These are phyloP conservation scores for Plenodomus tracheiphilus DNA, from an alignment of 2,329 filamentous ascomycete genomes.

Conservation along the genomic window DNA sequence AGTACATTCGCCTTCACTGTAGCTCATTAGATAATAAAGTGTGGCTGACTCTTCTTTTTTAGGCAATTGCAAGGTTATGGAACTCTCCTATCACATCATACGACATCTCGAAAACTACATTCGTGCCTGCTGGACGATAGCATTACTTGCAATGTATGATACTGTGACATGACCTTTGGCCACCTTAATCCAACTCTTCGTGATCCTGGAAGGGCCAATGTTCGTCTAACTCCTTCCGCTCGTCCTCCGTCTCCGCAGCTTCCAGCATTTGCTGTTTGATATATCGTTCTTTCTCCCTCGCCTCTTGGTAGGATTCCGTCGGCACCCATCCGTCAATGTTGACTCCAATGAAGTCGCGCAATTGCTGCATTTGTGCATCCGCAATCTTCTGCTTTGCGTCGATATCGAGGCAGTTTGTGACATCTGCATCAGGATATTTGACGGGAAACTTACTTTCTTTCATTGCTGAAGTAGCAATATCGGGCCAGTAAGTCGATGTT, in stretches of 20 bases:
- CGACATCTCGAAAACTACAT: not conserved
- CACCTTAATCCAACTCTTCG: constrained; percentile 13
- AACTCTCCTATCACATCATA: too few species aligned
- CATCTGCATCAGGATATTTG: constrained; percentile 13
- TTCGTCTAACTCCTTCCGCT: constrained; percentile 9
- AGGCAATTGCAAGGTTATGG: too few species aligned
- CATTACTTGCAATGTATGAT: constrained; percentile 3
- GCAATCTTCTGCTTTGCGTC: constrained; percentile 18
- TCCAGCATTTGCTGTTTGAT: constrained; percentile 21
- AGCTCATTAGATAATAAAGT: too few species aligned
- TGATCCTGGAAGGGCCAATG: constrained; percentile 17
- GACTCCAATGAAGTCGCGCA: constrained; percentile 19
- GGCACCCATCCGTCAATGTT: constrained; percentile 24
- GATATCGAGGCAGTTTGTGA: constrained; percentile 10
- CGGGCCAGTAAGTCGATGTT: constrained; percentile 16
- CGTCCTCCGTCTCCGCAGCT: constrained; percentile 13
- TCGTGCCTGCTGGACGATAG: not conserved
- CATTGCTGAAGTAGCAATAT: constrained; percentile 11
- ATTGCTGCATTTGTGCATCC: constrained; percentile 20
- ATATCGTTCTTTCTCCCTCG: constrained; percentile 13
- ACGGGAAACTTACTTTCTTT: constrained; percentile 9
- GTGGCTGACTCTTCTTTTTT: too few species aligned
- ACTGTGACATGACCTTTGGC: constrained; percentile 1
- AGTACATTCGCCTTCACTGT: too few species aligned
- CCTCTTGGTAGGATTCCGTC: constrained; percentile 16